A percentile compares a stretch with the other conserved stretches of the same genome.
Evolutionary conservation across 179 eudicot species (phyloP).

Genomic region (Drosera spatulata): DNA sequence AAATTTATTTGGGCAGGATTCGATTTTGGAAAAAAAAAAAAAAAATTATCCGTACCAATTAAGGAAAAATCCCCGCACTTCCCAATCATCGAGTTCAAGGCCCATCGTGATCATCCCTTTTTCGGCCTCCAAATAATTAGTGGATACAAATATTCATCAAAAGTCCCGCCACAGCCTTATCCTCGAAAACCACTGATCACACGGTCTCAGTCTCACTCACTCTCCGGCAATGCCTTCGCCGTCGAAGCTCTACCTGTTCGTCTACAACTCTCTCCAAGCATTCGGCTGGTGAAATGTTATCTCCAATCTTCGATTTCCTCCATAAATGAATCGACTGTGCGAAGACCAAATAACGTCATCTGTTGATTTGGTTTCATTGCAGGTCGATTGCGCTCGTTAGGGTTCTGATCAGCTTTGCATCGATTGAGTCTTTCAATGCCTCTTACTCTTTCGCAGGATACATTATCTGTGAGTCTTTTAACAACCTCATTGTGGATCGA

Average conservation of each 20-base stretch:
- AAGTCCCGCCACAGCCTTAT: too few species aligned
- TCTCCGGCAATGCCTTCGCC: slow-evolving; percentile 19
- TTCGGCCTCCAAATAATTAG: neutral
- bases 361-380: slow-evolving; percentile 7
- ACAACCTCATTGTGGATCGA: neutral
- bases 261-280: slow-evolving; percentile 64
- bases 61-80: too few species aligned
- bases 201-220: neutral
- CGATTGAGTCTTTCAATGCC: slow-evolving; percentile 33
- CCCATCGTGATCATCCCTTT: too few species aligned
- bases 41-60: too few species aligned
- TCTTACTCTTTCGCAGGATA: slow-evolving; percentile 63
- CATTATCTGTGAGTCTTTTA: slow-evolving; percentile 36
- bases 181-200: neutral
- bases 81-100: too few species aligned
- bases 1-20: too few species aligned
- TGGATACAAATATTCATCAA: too few species aligned
- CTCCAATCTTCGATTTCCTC: neutral
- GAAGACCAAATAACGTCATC: neutral
- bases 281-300: slow-evolving; percentile 48
- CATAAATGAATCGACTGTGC: slow-evolving; percentile 1
- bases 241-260: slow-evolving; percentile 46
- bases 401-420: slow-evolving; percentile 21
- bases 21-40: too few species aligned
- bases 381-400: slow-evolving; percentile 45